Conservation (phyloP, 208 protist genomes). For the Histomonas meleagridis region DNA sequence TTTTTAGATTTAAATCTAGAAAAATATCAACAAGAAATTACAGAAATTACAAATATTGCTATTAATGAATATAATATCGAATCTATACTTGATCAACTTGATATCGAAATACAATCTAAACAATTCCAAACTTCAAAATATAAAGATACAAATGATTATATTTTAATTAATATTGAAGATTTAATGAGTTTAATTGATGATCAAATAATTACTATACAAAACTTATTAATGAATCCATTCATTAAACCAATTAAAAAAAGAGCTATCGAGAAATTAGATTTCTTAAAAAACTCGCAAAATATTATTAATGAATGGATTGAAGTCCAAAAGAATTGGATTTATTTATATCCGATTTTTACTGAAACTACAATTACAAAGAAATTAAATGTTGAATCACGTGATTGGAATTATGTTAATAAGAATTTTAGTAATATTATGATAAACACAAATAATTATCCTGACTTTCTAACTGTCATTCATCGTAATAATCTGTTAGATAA, state of each 20-base stretch:
- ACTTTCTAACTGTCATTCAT: neutral
- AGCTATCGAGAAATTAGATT: neutral
- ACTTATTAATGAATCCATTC: neutral
- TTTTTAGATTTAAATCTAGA: neutral
- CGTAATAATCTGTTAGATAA: neutral
- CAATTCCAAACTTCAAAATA: neutral
- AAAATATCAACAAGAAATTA: neutral
- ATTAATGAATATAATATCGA: conserved; percentile 28
- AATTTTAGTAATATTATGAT: neutral
- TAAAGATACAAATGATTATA: neutral
- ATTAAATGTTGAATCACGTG: neutral
- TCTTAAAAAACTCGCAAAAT: neutral
- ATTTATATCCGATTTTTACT: conserved; percentile 19
- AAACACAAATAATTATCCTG: neutral
- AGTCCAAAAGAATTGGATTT: neutral
- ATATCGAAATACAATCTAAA: neutral
- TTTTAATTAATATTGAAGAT: neutral
- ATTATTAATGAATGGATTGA: conserved; percentile 5
- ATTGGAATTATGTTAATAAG: conserved; percentile 7
- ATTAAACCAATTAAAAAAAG: conserved; percentile 25
- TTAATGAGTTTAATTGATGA: conserved; percentile 5
- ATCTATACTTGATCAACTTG: conserved; percentile 4
- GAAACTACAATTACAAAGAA: neutral
- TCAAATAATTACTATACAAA: conserved; percentile 28
- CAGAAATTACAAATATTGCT: conserved; percentile 2